Conservation (phyloP, 345 rosid species). For the Rhodamnia rubescens region DNA sequence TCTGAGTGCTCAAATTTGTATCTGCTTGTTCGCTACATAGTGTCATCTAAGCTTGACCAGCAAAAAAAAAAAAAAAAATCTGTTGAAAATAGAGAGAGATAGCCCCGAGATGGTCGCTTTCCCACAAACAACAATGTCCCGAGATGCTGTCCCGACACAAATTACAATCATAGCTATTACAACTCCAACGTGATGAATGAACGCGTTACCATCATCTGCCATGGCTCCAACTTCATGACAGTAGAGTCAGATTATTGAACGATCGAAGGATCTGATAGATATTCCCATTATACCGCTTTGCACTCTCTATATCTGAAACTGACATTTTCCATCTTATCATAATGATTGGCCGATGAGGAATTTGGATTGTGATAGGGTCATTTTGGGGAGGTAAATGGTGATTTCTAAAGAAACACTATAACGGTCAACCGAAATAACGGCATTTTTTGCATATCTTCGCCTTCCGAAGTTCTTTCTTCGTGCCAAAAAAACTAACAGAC, state of each 20-base stretch:
- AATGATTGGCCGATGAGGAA: too few relatives aligned
- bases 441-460: not conserved
- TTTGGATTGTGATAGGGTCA: too few relatives aligned
- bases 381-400: too few relatives aligned
- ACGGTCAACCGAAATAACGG: not conserved
- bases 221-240: too few relatives aligned
- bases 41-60: not conserved
- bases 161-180: not conserved
- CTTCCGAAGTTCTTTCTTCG: not conserved
- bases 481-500: not conserved
- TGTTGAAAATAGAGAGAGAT: too few relatives aligned
- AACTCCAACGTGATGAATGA: not conserved
- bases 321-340: too few relatives aligned
- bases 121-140: not conserved
- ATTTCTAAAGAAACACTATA: not conserved
- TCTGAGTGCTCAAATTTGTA: not conserved
- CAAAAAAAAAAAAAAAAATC: too few relatives aligned
- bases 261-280: not conserved
- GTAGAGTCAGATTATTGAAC: not conserved
- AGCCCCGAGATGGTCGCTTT: not conserved
- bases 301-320: too few relatives aligned
- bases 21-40: not conserved
- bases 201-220: not conserved
- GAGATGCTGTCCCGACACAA: not conserved
- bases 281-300: not conserved